Percentiles rank a stretch among this genome's conserved stretches.
Conservation (phyloP, 202 grass and related monocot genomes). For the Setaria italica region DNA sequence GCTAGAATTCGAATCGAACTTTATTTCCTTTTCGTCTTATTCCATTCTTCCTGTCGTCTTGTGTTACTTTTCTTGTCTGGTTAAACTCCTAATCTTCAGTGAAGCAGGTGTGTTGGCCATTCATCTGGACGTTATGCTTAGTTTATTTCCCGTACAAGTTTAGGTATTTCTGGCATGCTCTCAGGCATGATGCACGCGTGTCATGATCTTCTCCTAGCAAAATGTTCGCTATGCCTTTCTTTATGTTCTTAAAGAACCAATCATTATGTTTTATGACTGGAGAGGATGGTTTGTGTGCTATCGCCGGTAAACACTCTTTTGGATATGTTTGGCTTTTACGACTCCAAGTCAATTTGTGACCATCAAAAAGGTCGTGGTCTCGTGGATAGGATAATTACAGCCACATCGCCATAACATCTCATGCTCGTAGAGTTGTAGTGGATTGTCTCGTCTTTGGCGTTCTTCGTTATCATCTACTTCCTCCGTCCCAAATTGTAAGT, state of each 20-base stretch:
- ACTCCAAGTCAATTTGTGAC: not conserved
- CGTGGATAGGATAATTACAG: not conserved
- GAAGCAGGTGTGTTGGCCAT: not conserved
- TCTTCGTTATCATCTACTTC: no score
- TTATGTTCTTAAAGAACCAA: not conserved
- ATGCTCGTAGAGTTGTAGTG: no score
- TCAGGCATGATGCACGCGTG: not conserved
- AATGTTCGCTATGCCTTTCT: not conserved
- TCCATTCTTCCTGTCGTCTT: conserved; percentile 9
- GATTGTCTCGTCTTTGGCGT: no score
- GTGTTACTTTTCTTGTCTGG: not conserved
- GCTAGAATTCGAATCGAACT: not conserved
- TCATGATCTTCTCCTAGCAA: not conserved
- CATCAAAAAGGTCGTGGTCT: not conserved
- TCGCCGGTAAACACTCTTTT: not conserved
- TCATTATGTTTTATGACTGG: not conserved
- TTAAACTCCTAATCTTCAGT: not conserved
- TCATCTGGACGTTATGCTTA: not conserved
- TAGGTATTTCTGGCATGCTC: not conserved
- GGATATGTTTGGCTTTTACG: not conserved
- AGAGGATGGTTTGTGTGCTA: not conserved
- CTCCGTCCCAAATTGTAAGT: no score
- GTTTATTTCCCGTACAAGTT: not conserved
- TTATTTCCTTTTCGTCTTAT: not conserved
- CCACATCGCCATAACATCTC: not conserved